A percentile compares a stretch with the other conserved stretches of the same genome.
These are phyloP conservation scores for Trichoderma simmonsii DNA, from an alignment of 2,329 filamentous ascomycete genomes.

Conservation along the genomic window DNA sequence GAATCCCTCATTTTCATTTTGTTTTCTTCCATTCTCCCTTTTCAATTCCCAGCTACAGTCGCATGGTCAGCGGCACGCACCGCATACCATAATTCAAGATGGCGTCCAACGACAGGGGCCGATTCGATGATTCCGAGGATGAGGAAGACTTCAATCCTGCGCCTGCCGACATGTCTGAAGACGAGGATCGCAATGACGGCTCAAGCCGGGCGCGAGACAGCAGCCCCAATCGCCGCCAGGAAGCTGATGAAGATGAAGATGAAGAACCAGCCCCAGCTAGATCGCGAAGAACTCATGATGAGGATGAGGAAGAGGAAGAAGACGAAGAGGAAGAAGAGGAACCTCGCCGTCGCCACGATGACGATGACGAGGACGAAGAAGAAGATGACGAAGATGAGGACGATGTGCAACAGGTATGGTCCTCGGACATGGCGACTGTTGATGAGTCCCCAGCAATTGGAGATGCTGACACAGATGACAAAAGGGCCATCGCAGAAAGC, in stretches of 20 bases:
- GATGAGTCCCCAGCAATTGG: background rate
- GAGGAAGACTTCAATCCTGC: slow-evolving; percentile 88
- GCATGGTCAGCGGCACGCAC: slow-evolving; percentile 12
- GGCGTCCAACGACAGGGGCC: slow-evolving; percentile 46
- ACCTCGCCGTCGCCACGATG: slow-evolving; percentile 24
- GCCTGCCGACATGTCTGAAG: slow-evolving; percentile 70
- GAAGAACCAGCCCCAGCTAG: slow-evolving; percentile 1
- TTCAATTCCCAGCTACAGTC: background rate
- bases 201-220: slow-evolving; percentile 37
- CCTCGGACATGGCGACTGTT: background rate
- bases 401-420: slow-evolving; percentile 61
- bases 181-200: slow-evolving; percentile 38
- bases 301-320: slow-evolving; percentile 42
- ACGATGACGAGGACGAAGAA: slow-evolving; percentile 36
- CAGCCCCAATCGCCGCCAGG: slow-evolving; percentile 29
- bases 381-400: slow-evolving; percentile 61
- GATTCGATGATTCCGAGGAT: slow-evolving; percentile 65
- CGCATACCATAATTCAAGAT: slow-evolving; percentile 34
- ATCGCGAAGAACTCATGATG: slow-evolving; percentile 26
- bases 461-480: slow-evolving; percentile 27
- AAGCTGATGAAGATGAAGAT: slow-evolving; percentile 33
- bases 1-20: background rate
- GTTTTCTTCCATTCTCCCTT: background rate
- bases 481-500: slow-evolving; percentile 72
- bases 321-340: slow-evolving; percentile 33